Evolutionary conservation across 371 early-diverging fungal genomes (phyloP), one percentile per base, ranked within the genome.

Genomic region (Mycotypha africana): DNA sequence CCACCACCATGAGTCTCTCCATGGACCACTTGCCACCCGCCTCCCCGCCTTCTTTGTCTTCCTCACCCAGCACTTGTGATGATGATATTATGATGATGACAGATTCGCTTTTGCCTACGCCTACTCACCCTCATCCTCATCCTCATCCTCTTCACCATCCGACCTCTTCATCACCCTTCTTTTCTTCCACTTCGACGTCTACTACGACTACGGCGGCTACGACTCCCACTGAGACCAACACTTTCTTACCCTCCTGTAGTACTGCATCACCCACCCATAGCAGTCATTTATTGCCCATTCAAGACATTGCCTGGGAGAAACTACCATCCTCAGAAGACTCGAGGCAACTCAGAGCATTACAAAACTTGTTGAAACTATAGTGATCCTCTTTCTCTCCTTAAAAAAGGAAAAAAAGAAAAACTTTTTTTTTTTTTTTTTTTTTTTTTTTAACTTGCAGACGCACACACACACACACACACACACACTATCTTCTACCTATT

Each of bases 301-400:
- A 69, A 60, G 74, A 74, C 24, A 69, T 74, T 39, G 59, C 65
- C 8, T 64, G 67, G 67, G 67, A 58, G 21, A 62, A 55, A 16
- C 38, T 69, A 16, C 65, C 67, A n/a, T 70, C 58, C 2, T 62
- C 69, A 30, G 75, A 74, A 57, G 75, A 74, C 30, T 59, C 63
- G 42, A 60, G 75, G 31, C 75, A 74, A 53, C 42, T 74, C 7
- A 52, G 49, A 39, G 67, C 68, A 15, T 42, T 73, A 14, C 65
- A 62, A 46, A 52, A 50, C 15, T 51, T 62, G 30, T 42, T 67
- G 28, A 40, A 59, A 34, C 45, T 67, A 35, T 65, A 60, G 51
- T 26, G 14, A 5, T 3, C 14, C 12, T 21, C 20, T 9, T 28
- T 28, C 6, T 28, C 8, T 28, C 6, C 12, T 12, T 28, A 28